These are phyloP conservation scores for Aegilops longissima DNA, from an alignment of 176 grass and related monocot genomes.

Conservation along the genomic window DNA sequence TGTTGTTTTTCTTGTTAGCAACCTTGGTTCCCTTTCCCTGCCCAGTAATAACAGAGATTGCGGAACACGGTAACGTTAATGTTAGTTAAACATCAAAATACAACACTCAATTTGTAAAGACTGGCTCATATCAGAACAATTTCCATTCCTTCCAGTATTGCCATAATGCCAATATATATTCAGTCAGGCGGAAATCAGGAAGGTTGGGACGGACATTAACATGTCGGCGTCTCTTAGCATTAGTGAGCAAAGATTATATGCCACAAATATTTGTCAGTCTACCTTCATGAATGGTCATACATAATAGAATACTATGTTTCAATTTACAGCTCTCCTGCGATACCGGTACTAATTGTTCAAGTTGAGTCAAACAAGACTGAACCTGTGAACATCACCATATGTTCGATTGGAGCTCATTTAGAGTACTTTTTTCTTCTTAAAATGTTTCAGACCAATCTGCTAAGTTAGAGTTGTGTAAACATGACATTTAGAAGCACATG, in stretches of 20 bases:
- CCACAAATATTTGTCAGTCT: not conserved
- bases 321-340: not conserved
- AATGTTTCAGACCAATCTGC: not conserved
- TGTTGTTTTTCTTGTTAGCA: slow-evolving; percentile 5
- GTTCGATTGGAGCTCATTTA: not conserved
- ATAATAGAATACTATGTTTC: not conserved
- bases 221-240: not conserved
- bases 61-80: not conserved
- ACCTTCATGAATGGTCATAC: not conserved
- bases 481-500: not conserved
- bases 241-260: not conserved
- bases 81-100: not conserved
- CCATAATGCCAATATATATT: not conserved
- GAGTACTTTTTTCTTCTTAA: not conserved
- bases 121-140: not conserved
- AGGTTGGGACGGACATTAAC: not conserved
- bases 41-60: not conserved
- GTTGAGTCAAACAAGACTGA: not conserved
- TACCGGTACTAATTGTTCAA: not conserved
- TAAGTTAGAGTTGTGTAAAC: not conserved
- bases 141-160: no score
- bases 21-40: slow-evolving; percentile 16
- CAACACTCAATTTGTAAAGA: not conserved
- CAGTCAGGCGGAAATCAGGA: not conserved
- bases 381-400: no score